These are phyloP conservation scores for Cruciata laevipes DNA, from an alignment of 257 asterid species.

Conservation along the genomic window DNA sequence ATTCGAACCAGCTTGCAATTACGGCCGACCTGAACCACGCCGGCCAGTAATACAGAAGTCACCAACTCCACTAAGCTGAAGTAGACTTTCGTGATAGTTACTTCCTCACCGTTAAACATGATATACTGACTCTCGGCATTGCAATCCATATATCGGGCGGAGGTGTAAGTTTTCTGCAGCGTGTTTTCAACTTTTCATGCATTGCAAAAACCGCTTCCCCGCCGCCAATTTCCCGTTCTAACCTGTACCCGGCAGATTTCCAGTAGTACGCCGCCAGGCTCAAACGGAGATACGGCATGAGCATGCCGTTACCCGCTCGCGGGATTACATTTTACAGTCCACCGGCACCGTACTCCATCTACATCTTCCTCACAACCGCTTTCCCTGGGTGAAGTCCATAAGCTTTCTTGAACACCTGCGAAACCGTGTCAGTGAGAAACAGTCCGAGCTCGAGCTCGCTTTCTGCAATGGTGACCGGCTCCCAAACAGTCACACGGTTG, in stretches of 20 bases:
- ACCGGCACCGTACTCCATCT: background rate
- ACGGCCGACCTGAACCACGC: conserved; percentile 48
- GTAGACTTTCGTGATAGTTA: conserved; percentile 66
- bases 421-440: conserved; percentile 48
- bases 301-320: conserved; percentile 20
- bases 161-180: conserved; percentile 65
- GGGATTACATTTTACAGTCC: background rate
- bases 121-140: conserved; percentile 62
- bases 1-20: conserved; percentile 44
- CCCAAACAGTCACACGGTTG: conserved; percentile 91
- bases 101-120: conserved; percentile 74
- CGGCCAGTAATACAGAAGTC: conserved; percentile 65
- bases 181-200: conserved; percentile 63
- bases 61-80: conserved; percentile 43
- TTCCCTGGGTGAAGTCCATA: conserved; percentile 62
- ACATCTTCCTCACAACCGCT: conserved; percentile 25
- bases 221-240: conserved; percentile 26
- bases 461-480: conserved; percentile 56
- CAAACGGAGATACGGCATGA: conserved; percentile 50
- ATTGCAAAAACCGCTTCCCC: conserved; percentile 53
- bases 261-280: conserved; percentile 59
- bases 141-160: conserved; percentile 65
- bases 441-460: conserved; percentile 45
- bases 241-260: conserved; percentile 6
- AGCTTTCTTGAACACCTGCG: conserved; percentile 45